Percentiles rank a stretch among this genome's conserved stretches.
These are phyloP conservation scores for Aspergillus tamarii DNA, from an alignment of 2,329 filamentous ascomycete genomes.

Conservation along the genomic window DNA sequence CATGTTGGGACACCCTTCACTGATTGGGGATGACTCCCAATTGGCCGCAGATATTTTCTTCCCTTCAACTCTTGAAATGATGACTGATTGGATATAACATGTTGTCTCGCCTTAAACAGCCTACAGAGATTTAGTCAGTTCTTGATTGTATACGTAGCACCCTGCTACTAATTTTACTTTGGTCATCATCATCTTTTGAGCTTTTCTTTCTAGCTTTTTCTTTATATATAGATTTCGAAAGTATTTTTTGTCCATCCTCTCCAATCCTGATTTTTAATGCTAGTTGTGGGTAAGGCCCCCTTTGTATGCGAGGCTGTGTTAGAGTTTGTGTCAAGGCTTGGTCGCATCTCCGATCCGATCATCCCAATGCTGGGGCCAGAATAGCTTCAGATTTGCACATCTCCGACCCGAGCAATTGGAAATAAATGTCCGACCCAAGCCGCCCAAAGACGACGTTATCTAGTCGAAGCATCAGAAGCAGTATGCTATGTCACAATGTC, in stretches of 20 bases:
- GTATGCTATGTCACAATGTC: background rate
- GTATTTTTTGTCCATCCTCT: no score
- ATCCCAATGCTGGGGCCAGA: background rate
- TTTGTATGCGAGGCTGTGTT: background rate
- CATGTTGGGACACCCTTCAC: background rate
- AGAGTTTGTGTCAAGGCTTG: background rate
- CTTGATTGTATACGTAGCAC: no score
- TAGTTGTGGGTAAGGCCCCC: background rate
- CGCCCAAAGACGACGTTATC: background rate
- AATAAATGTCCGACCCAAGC: background rate
- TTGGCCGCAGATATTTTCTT: background rate
- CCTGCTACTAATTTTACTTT: no score
- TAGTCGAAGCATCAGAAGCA: background rate
- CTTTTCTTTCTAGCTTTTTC: no score
- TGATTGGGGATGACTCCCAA: background rate
- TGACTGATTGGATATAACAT: background rate
- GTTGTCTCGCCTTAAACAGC: background rate
- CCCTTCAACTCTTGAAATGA: background rate
- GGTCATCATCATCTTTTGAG: no score
- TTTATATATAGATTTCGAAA: no score
- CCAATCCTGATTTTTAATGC: background rate
- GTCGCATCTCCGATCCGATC: slow-evolving; percentile 6
- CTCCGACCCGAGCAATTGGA: background rate
- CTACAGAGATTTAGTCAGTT: background rate
- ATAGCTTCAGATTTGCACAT: background rate